These are phyloP conservation scores for Boletus vinaceobasis DNA, from an alignment of 768 basidiomycete genomes.

Conservation along the genomic window DNA sequence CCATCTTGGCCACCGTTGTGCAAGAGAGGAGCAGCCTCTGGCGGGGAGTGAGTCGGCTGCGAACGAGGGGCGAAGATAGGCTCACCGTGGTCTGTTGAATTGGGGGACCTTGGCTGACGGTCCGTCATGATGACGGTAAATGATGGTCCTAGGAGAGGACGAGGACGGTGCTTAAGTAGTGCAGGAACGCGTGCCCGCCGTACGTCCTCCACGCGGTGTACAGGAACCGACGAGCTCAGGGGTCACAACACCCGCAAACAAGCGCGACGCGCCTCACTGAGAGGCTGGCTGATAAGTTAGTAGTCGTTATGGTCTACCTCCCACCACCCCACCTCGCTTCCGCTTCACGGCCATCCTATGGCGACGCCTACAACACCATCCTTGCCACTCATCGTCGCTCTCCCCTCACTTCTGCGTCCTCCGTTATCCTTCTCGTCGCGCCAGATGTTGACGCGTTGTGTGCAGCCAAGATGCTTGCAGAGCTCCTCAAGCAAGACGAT, in stretches of 20 bases:
- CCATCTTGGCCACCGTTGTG: conserved; percentile 45
- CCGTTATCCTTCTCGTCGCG: conserved; percentile 80
- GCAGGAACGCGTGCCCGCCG: conserved; percentile 26
- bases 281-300: too few species aligned
- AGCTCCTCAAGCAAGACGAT: conserved; percentile 90
- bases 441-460: conserved; percentile 92
- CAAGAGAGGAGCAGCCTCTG: conserved; percentile 68
- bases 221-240: conserved; percentile 11
- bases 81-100: conserved; percentile 58
- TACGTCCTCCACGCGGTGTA: conserved; percentile 25
- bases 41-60: conserved; percentile 1
- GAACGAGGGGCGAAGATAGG: neutral
- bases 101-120: conserved; percentile 52
- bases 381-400: conserved; percentile 69
- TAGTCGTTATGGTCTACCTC: conserved; percentile 55
- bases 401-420: conserved; percentile 74
- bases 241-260: conserved; percentile 22
- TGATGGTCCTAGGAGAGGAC: conserved; percentile 5
- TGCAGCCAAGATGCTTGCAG: conserved; percentile 85
- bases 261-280: neutral
- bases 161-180: conserved; percentile 28
- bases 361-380: conserved; percentile 68
- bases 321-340: conserved; percentile 68
- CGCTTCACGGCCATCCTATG: conserved; percentile 59
- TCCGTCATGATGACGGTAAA: conserved; percentile 49